Conservation (phyloP, 306 rosid species). For the Arachis stenosperma region DNA sequence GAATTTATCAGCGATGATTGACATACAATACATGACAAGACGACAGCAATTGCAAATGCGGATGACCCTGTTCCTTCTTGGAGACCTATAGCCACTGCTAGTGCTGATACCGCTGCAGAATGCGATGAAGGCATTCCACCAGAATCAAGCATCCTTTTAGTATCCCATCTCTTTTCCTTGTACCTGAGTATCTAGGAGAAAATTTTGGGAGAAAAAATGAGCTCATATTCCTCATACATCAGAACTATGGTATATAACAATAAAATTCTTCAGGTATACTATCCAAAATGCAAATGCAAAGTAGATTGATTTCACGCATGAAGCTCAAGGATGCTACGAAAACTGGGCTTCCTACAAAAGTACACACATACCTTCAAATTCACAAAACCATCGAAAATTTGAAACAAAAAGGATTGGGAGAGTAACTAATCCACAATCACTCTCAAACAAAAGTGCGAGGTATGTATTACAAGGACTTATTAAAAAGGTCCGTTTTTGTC, state of each 20-base stretch:
- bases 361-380: neutral
- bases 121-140: conserved; percentile 97
- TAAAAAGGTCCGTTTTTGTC: too few species aligned
- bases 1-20: conserved; percentile 6
- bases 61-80: conserved; percentile 79
- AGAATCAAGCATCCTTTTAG: conserved; percentile 81
- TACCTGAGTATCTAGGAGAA: conserved; percentile 69
- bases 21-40: conserved; percentile 83
- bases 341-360: neutral
- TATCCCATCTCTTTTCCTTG: conserved; percentile 91
- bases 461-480: neutral
- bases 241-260: neutral
- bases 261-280: conserved; percentile 22
- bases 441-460: neutral
- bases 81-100: conserved; percentile 68
- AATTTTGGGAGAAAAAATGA: conserved; percentile 33
- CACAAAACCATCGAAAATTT: neutral
- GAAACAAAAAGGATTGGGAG: neutral
- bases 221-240: conserved; percentile 24
- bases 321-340: conserved; percentile 1
- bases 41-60: conserved; percentile 74
- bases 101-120: conserved; percentile 83
- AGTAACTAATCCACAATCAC: neutral
- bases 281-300: neutral
- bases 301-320: neutral